Evolutionary conservation across 495 filamentous ascomycete species (phyloP).

Genomic region (Viridothelium virens): DNA sequence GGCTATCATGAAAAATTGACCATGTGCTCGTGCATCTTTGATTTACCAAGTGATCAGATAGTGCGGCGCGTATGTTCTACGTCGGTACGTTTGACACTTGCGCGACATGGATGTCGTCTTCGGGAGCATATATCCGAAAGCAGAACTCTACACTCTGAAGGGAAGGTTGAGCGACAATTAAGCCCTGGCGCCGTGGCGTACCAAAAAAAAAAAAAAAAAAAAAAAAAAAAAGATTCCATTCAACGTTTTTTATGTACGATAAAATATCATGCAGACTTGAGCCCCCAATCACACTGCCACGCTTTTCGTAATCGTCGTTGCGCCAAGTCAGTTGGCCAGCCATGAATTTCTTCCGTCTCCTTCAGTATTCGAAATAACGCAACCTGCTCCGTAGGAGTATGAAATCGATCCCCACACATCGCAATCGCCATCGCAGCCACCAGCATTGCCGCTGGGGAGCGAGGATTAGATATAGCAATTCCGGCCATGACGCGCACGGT

Average conservation of each 20-base stretch:
- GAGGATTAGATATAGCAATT: conserved; percentile 30
- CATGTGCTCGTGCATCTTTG: too few species aligned
- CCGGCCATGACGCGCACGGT: conserved; percentile 26
- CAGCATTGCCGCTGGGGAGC: conserved; percentile 29
- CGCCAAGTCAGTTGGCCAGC: neutral
- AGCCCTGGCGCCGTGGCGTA: too few species aligned
- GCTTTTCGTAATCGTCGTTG: neutral
- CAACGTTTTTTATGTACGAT: too few species aligned
- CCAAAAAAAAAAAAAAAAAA: neutral
- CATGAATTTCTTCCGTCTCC: neutral
- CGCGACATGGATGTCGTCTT: too few species aligned
- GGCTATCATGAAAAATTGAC: too few species aligned
- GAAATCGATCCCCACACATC: conserved; percentile 33
- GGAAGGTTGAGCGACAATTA: too few species aligned
- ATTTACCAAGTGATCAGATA: too few species aligned
- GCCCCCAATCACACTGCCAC: neutral
- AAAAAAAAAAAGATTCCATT: neutral
- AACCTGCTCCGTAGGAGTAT: conserved; percentile 27
- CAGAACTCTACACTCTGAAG: too few species aligned
- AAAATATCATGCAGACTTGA: neutral
- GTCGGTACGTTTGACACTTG: too few species aligned
- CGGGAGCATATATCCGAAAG: too few species aligned
- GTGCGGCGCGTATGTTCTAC: too few species aligned
- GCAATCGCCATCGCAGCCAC: conserved; percentile 31
- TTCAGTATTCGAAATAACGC: conserved; percentile 11